Percentiles rank a stretch among this genome's conserved stretches.
Conservation (phyloP, 2,329 filamentous ascomycete species). For the Mariannaea elegans region DNA sequence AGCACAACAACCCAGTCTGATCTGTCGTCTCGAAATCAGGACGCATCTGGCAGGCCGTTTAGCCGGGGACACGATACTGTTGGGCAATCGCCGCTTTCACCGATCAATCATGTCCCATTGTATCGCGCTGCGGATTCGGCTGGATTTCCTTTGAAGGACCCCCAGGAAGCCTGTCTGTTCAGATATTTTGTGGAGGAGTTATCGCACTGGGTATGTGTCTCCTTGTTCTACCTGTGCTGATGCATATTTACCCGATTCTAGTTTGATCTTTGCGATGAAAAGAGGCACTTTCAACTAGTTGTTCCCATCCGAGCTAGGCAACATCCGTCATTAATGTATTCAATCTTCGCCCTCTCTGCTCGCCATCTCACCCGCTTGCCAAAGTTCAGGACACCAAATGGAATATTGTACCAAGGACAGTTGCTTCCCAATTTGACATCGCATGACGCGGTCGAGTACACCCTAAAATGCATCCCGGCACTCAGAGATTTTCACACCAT, state of each 20-base stretch:
- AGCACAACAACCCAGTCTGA: slow-evolving; percentile 16
- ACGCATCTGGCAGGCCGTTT: slow-evolving; percentile 7
- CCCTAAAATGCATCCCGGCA: slow-evolving; percentile 51
- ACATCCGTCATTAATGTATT: slow-evolving; percentile 50
- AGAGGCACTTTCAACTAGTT: slow-evolving; percentile 50
- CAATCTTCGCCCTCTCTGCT: slow-evolving; percentile 52
- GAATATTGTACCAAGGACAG: slow-evolving; percentile 50
- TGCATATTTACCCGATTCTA: slow-evolving; percentile 28
- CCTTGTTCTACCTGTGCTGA: rapidly evolving
- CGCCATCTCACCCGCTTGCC: slow-evolving; percentile 51
- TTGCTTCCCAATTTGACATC: slow-evolving; percentile 46
- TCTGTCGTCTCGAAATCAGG: slow-evolving; percentile 8
- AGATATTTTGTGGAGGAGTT: slow-evolving; percentile 52
- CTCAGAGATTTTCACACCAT: slow-evolving; percentile 49
- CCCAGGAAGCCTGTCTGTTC: slow-evolving; percentile 50
- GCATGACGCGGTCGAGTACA: slow-evolving; percentile 52
- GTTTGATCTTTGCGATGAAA: slow-evolving; percentile 53
- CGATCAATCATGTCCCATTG: slow-evolving; percentile 9
- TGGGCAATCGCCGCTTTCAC: slow-evolving; percentile 14
- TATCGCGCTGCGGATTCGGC: slow-evolving; percentile 17
- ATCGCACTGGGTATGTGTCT: slow-evolving; percentile 48
- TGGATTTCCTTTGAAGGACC: slow-evolving; percentile 44
- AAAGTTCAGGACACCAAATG: slow-evolving; percentile 47
- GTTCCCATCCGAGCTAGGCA: slow-evolving; percentile 47
- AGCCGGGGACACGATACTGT: slow-evolving; percentile 1